These are phyloP conservation scores for Cyclotella kingstonii DNA, from an alignment of 108 stramenopile genomes.

Conservation along the genomic window DNA sequence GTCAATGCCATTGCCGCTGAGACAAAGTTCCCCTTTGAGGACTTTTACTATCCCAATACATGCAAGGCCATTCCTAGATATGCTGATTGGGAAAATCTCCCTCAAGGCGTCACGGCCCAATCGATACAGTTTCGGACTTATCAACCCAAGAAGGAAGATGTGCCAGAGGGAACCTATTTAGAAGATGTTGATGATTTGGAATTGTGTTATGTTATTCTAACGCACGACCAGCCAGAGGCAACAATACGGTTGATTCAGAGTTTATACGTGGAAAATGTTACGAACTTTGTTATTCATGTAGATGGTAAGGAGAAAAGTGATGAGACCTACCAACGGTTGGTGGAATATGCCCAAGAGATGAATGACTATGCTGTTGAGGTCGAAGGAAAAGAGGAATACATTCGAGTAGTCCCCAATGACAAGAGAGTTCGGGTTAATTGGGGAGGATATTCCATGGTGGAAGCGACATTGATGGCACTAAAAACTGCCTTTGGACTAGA, in stretches of 20 bases:
- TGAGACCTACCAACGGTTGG: constrained; percentile 56
- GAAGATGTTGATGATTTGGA: constrained; percentile 60
- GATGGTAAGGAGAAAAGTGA: constrained; percentile 80
- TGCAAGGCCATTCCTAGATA: constrained; percentile 43
- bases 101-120: constrained; percentile 53
- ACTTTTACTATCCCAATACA: constrained; percentile 54
- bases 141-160: constrained; percentile 63
- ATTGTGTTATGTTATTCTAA: constrained; percentile 80
- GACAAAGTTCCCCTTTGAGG: constrained; percentile 62
- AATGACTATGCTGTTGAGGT: constrained; percentile 23
- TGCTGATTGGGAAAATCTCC: constrained; percentile 73
- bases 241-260: constrained; percentile 84
- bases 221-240: constrained; percentile 75
- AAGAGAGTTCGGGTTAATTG: constrained; percentile 87
- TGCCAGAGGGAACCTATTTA: constrained; percentile 62
- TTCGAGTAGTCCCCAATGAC: constrained; percentile 65
- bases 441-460: constrained; percentile 94
- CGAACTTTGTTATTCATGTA: constrained; percentile 84
- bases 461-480: constrained; percentile 86
- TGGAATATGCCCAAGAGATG: constrained; percentile 60
- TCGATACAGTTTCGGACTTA: constrained; percentile 73
- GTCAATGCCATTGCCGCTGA: constrained; percentile 76
- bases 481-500: constrained; percentile 49
- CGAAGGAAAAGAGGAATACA: constrained; percentile 35
- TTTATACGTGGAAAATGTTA: constrained; percentile 60